Base-by-base conservation (phyloP, 2,329 filamentous ascomycete species). In the Botrytis hyacinthi region DNA sequence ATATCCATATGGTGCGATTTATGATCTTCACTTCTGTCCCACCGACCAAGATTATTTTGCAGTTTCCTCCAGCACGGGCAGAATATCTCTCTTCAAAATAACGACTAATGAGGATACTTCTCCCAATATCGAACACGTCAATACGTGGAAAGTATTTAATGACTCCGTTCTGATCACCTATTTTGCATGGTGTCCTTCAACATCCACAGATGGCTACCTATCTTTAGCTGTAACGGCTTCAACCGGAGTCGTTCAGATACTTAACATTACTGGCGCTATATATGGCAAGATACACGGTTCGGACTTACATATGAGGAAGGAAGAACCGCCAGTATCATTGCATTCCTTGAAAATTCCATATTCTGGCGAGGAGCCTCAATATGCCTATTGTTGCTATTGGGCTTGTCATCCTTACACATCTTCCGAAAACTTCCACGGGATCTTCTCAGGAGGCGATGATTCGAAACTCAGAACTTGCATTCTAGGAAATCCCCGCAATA, bases 1-100 rank as follows among this genome's bases (percentile, higher is more conserved):
- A 8, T 89, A 92, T 35, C 87, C 90, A 6, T 93, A 90, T 12
- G 72, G 72, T 70, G 95, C 93, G 9, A 87, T 98, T 42, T 87
- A 98, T 71, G 95, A 98, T 80, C 84, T 98, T 44, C 93, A 95
- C 78, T 98, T 98, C 81, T 89, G 91, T 74, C 89, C 88, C 1
- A 80, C 83, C 70, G 76, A 79, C 2, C 83, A 82, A 68, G 83
- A 92, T 6, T 86, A 92, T 5, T 86, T 97, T 71, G 94, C 90
- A 16, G 89, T 91, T 4, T 93, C 93, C 14, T 93, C 92, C 1
- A 97, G 94, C 75, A 93, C 92, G 0, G 93, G 92, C 0, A 86
- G 87, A 0, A 83, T 97, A 20, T 87, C 87, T 1, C 84, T 95
- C 68, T 94, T 91, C 81, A 84, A 81, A 76, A 83, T 91, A 62